Percentiles rank a stretch among this genome's conserved stretches.
phyloP scores from a whole-genome alignment of 75 land plant species.

The Chamaecyparis obtusa region DNA sequence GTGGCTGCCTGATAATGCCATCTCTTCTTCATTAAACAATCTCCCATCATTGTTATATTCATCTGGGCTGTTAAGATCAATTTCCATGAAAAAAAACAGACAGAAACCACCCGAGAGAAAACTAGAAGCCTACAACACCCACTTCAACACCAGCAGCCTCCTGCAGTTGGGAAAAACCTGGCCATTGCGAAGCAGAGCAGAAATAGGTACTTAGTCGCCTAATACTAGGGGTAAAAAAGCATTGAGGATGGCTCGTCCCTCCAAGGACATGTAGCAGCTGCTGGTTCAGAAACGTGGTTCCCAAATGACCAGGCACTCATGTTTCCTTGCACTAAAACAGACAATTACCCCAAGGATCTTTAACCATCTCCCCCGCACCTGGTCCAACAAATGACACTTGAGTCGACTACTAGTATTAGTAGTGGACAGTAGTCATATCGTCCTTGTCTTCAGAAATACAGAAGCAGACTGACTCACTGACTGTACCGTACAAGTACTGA shows the following conservation, averaged over 20 bases:
- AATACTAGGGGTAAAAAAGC: background rate
- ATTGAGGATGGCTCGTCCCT: constrained; percentile 2
- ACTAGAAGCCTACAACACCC: background rate
- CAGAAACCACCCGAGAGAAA: background rate
- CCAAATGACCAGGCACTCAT: constrained; percentile 16
- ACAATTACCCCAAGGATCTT: constrained; percentile 9
- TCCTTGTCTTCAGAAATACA: constrained; percentile 7
- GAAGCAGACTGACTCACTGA: constrained; percentile 7
- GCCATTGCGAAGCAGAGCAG: background rate
- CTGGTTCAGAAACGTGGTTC: constrained; percentile 9
- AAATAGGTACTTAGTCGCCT: background rate
- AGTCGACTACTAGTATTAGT: background rate
- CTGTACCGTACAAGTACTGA: constrained; percentile 7
- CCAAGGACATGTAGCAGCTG: background rate
- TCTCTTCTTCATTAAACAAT: constrained; percentile 20
- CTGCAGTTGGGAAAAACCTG: constrained; percentile 1
- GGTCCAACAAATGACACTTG: background rate
- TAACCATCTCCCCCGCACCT: constrained; percentile 9
- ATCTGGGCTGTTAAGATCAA: constrained; percentile 57
- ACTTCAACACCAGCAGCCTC: constrained; percentile 11
- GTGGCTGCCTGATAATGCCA: constrained; percentile 11
- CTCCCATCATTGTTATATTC: constrained; percentile 27
- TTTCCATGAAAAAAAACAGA: constrained; percentile 51
- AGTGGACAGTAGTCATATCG: background rate
- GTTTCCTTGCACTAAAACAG: constrained; percentile 13